Base-by-base conservation (phyloP, 2,329 filamentous ascomycete genomes). In the Xenoacremonium recifei region DNA sequence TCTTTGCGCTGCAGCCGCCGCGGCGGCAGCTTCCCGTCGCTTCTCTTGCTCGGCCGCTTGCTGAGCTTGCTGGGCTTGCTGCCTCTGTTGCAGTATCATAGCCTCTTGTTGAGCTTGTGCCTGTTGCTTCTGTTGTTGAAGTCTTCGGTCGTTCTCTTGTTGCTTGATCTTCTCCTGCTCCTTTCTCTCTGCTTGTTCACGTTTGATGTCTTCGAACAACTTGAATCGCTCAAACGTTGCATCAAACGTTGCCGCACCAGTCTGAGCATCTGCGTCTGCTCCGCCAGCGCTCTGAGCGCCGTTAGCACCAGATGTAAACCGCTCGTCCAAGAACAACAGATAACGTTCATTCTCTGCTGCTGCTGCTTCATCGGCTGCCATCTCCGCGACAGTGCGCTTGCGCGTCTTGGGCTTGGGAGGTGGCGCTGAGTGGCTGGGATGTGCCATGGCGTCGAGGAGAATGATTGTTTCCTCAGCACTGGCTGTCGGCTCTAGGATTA, bases 361-460 rank as follows among this genome's bases (percentile, higher is more conserved):
- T 45, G 89, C 77, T 1, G 93, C 92, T 67, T 99, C 91, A 59
- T 99, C 93, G 6, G 92, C 92, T 7, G 89, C 93, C 71, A 97
- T 82, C 62, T 99, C 92, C 7, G 93, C 93, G 15, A 95, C 85
- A 0, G 93, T 99, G 48, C 92, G 83, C 74, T 99, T 97, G 43
- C 93, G 78, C 6, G 84, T 85, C 73, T 96, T 96, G 3, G 90
- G 90, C 46, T 86, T 79, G 1, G 93, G 92, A 9, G 89, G 84
- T 32, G 81, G 73, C 37, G 85, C 80, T 21, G 81, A 79, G 63
- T 96, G 88, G 42, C 89, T 81, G 6, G 90, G 86, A 62, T 95
- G 87, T 16, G 80, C 76, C 53, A 92, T 73, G 15, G 77, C 73
- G 21, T 89, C 82, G 3, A 97, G 73, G 4, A 95, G 74, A 10